Conservation (phyloP, 345 rosid species). For the Durio zibethinus region DNA sequence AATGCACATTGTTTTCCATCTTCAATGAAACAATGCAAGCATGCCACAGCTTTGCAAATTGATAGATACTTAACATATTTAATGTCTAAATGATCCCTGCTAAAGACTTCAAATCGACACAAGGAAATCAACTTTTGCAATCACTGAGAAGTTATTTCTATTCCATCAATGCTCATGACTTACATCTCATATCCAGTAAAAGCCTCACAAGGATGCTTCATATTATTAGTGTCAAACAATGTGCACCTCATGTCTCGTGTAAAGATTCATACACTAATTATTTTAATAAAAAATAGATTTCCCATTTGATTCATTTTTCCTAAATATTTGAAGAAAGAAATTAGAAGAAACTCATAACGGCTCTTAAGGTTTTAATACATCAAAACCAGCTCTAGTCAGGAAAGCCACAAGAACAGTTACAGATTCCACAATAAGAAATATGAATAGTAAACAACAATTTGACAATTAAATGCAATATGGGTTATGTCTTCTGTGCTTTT, state of each 20-base stretch:
- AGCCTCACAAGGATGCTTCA: not conserved
- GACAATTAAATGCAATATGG: not conserved
- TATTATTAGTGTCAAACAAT: not conserved
- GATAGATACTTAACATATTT: not conserved
- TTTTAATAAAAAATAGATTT: not conserved
- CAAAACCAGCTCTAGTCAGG: not conserved
- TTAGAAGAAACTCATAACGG: not conserved
- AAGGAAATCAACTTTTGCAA: not conserved
- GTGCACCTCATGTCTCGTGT: not conserved
- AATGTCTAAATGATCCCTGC: not conserved
- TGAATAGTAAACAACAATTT: not conserved
- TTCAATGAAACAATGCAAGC: not conserved
- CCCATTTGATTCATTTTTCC: not conserved
- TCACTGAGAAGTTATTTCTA: not conserved
- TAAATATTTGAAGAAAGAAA: not conserved
- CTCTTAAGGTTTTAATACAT: not conserved
- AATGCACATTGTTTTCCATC: not conserved
- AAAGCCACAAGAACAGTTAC: not conserved
- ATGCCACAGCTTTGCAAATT: not conserved
- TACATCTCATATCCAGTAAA: not conserved
- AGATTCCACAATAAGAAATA: not conserved
- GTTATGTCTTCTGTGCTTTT: not conserved
- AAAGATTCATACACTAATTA: not conserved
- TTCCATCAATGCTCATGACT: not conserved
- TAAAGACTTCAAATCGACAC: not conserved